phyloP scores from a whole-genome alignment of 257 asterid genomes.

The Nicotiana knightiana region DNA sequence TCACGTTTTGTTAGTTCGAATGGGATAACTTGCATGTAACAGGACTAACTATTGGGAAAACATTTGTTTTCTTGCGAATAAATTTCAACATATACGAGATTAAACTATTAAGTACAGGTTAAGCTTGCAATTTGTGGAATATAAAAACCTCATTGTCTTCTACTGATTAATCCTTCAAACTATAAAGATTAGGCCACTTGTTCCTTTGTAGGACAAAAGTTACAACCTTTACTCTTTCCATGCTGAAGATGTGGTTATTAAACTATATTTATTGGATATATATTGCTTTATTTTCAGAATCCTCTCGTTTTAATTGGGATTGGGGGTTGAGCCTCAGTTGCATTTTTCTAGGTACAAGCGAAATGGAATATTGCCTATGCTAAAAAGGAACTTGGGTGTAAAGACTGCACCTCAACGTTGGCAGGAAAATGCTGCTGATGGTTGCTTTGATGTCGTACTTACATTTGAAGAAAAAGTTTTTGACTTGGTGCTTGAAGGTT shows the following conservation, averaged over 20 bases:
- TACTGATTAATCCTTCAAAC: not conserved
- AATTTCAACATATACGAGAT: not conserved
- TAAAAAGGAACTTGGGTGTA: conserved; percentile 83
- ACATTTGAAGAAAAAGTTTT: conserved; percentile 94
- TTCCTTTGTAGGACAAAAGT: not conserved
- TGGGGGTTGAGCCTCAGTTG: not conserved
- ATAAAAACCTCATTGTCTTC: not conserved
- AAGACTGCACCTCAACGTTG: conserved; percentile 92
- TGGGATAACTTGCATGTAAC: not conserved
- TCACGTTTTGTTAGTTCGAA: not conserved
- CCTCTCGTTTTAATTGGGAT: not conserved
- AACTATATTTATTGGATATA: not conserved
- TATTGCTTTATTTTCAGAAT: not conserved
- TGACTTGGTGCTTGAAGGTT: conserved; percentile 96
- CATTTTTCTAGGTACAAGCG: conserved; percentile 59
- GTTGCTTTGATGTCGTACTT: conserved; percentile 84
- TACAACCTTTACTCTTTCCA: not conserved
- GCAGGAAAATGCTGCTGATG: conserved; percentile 93
- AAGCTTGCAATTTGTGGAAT: not conserved
- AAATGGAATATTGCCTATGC: conserved; percentile 93
- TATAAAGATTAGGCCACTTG: not conserved
- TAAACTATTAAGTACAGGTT: not conserved
- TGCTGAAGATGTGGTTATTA: not conserved
- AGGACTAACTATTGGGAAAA: not conserved
- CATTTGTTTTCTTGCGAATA: not conserved